phyloP scores from a whole-genome alignment of 768 basidiomycete species.

The Auriscalpium orientale region DNA sequence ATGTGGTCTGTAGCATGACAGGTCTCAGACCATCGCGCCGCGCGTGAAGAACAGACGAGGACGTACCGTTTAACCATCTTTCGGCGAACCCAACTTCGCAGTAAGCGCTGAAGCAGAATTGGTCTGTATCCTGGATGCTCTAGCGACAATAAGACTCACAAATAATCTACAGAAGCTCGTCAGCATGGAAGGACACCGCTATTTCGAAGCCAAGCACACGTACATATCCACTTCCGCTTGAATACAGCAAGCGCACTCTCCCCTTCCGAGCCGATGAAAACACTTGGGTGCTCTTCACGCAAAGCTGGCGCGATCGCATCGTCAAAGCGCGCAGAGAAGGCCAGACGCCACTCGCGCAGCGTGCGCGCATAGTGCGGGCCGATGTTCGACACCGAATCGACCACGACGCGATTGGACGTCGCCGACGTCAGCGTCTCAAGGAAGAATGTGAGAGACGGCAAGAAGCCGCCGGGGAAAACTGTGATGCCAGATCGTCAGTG shows the following conservation, averaged over 20 bases:
- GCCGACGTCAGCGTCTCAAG: conserved; percentile 3
- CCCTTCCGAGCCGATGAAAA: conserved; percentile 37
- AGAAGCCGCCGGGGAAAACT: conserved; percentile 11
- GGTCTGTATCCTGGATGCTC: conserved; percentile 9
- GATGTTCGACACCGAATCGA: conserved; percentile 10
- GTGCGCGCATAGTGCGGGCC: conserved; percentile 67
- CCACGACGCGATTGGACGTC: conserved; percentile 5
- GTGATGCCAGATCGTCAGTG: neutral
- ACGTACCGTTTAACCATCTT: conserved; percentile 51
- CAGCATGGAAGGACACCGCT: conserved; percentile 1
- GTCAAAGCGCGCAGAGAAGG: conserved; percentile 55
- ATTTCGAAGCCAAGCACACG: conserved; percentile 19
- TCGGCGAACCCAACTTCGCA: conserved; percentile 71
- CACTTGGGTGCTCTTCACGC: conserved; percentile 50
- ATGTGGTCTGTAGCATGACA: conserved; percentile 44
- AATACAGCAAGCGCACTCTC: conserved; percentile 62
- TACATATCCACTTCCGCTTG: conserved; percentile 67
- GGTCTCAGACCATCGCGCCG: neutral
- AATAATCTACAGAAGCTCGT: conserved; percentile 33
- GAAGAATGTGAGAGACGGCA: conserved; percentile 12
- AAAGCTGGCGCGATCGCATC: conserved; percentile 34
- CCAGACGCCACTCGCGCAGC: conserved; percentile 63
- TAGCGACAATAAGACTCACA: conserved; percentile 26
- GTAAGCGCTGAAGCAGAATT: conserved; percentile 41
- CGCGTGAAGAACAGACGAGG: conserved; percentile 1